Conservation (phyloP, 1,139 yeast genomes). For the Arxiozyma slooffiae region DNA sequence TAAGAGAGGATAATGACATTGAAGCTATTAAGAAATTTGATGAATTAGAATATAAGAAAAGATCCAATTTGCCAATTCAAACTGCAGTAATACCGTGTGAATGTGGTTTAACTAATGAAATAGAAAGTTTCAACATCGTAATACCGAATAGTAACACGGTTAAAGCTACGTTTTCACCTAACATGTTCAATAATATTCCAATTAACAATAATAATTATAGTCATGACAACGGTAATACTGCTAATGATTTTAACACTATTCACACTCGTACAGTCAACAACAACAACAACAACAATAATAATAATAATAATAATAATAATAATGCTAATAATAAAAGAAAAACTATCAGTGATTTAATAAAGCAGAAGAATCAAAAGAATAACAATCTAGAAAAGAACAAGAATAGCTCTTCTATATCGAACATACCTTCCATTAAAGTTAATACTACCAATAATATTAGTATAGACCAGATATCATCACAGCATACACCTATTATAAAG, state of each 20-base stretch:
- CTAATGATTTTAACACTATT: too few relatives aligned
- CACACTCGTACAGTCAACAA: neutral
- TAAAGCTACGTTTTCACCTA: neutral
- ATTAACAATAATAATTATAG: neutral
- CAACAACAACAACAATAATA: too few relatives aligned
- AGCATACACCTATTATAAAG: neutral
- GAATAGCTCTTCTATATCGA: neutral
- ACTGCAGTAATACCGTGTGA: constrained; percentile 29
- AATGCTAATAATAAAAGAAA: neutral
- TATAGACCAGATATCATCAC: neutral
- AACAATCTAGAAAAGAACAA: too few relatives aligned
- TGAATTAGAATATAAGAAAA: constrained; percentile 29
- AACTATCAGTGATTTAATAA: neutral
- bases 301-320: too few relatives aligned
- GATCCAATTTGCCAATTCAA: constrained; percentile 26
- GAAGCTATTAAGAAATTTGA: constrained; percentile 30
- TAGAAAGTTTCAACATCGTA: constrained; percentile 28
- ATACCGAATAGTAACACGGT: constrained; percentile 17
- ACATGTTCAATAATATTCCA: neutral
- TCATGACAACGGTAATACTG: too few relatives aligned
- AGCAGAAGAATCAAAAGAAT: neutral
- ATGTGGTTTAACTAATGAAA: constrained; percentile 31
- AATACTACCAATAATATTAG: too few relatives aligned
- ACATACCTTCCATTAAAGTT: neutral
- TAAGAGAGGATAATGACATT: constrained; percentile 23